Conservation (phyloP, 2,329 filamentous ascomycete species). For the Scedosporium dehoogii region DNA sequence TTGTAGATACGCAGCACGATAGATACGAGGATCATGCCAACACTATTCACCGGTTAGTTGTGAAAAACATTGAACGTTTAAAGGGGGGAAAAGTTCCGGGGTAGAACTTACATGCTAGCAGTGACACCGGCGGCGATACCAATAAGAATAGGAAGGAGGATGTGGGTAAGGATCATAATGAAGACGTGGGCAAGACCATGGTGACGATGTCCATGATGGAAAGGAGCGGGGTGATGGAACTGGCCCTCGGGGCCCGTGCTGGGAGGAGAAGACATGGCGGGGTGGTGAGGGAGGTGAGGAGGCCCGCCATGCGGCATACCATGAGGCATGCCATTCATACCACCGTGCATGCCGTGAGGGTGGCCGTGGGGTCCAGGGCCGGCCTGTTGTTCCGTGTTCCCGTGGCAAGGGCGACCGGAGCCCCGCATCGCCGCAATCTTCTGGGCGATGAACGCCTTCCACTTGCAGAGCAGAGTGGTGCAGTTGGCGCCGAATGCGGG, state of each 20-base stretch:
- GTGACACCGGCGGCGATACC: constrained; percentile 59
- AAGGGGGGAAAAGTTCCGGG: background rate
- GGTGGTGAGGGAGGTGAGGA: constrained; percentile 19
- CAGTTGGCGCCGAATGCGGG: constrained; percentile 37
- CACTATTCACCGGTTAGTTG: constrained; percentile 43
- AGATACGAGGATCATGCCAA: constrained; percentile 50
- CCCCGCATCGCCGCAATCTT: background rate
- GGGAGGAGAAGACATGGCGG: constrained; percentile 18
- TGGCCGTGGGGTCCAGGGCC: background rate
- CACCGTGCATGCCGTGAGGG: constrained; percentile 7
- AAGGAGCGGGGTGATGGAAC: background rate
- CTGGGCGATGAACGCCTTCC: background rate
- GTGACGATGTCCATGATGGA: constrained; percentile 5
- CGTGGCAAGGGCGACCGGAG: background rate
- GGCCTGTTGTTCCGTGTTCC: background rate
- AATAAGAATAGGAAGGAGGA: constrained; percentile 58
- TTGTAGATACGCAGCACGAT: constrained; percentile 35
- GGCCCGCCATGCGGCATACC: constrained; percentile 12
- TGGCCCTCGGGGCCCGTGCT: background rate
- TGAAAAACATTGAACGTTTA: constrained; percentile 16
- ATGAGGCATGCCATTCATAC: constrained; percentile 10
- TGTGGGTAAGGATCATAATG: constrained; percentile 47
- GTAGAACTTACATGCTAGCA: constrained; percentile 47
- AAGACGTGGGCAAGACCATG: constrained; percentile 23
- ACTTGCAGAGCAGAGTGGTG: constrained; percentile 11